phyloP scores from a whole-genome alignment of 352 stramenopile species.

The Pythium utonaiense region DNA sequence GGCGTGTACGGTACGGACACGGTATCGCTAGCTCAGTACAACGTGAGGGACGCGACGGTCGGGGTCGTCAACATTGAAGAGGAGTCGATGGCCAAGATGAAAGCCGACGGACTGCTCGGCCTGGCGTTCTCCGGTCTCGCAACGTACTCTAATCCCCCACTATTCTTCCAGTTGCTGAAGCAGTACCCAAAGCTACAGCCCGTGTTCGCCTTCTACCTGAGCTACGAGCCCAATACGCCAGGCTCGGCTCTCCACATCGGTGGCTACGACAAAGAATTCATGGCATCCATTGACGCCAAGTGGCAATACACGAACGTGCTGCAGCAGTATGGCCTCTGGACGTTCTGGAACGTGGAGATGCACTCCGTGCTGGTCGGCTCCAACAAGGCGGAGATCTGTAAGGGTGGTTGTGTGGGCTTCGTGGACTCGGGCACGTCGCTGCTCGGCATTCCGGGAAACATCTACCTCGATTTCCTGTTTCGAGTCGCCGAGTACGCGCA shows the following conservation, averaged over 20 bases:
- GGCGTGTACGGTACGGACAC: conserved; percentile 57
- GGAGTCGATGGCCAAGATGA: conserved; percentile 79
- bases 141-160: conserved; percentile 66
- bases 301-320: conserved; percentile 76
- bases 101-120: conserved; percentile 94
- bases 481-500: conserved; percentile 61
- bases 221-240: conserved; percentile 75
- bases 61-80: conserved; percentile 66
- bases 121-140: conserved; percentile 94
- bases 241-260: conserved; percentile 75
- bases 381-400: conserved; percentile 37
- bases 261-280: conserved; percentile 54
- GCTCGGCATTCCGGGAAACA: conserved; percentile 87
- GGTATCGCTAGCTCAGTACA: conserved; percentile 47
- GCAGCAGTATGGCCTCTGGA: conserved; percentile 77
- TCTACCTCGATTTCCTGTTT: conserved; percentile 76
- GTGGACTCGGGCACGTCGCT: conserved; percentile 97
- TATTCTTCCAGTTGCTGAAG: conserved; percentile 62
- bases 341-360: conserved; percentile 76
- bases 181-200: conserved; percentile 63
- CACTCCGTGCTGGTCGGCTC: conserved; percentile 56
- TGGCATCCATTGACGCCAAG: conserved; percentile 40
- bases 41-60: conserved; percentile 41
- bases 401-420: conserved; percentile 84
- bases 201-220: conserved; percentile 97